Evolutionary conservation across 371 early-diverging fungal genomes (phyloP), one percentile per base, ranked within the genome.

Genomic region (Mortierella sp.): DNA sequence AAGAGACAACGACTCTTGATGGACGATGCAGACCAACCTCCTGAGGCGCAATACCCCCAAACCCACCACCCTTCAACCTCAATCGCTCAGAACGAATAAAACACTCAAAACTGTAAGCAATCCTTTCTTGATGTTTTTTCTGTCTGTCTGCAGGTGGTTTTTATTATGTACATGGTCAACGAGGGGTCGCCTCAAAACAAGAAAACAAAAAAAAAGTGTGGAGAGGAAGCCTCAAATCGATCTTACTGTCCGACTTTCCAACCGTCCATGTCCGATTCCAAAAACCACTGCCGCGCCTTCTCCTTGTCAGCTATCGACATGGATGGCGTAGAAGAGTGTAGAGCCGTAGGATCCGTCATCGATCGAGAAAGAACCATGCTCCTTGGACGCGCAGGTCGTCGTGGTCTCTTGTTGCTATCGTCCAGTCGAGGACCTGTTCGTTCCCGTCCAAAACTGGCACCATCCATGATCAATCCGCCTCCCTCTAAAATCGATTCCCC

Each of bases 171-270:
- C 61, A 61, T 61, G 37, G 34, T 37, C 10, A 31, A 22, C 6
- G 29, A 31, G n/a, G n/a, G n/a, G n/a, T 22, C 19, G 10, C 37
- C 34, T 31, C 9, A 6, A 19, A 22, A 34, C 9, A 61, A 58
- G 4, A 22, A 58, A 37, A 34, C 24, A 29, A 58, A 34, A 55
- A 13, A 31, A 5, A 11, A 58, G 11, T 26, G 41, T 3, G 13
- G 24, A 26, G 24, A 41, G 14, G n/a, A 16, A 4, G 43, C 41
- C 24, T 61, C 22, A 26, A 11, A 16, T 4, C 10, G 41, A 14
- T n/a, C 31, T 78, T 66, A 73, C 16, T 64, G 43, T 14, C 70
- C 53, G 3, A 79, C 79, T 16, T 71, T 74, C 79, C 79, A 79
- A n/a, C 75, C 44, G 26, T 79, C 79, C 48, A 37, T 66, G 22